Evolutionary conservation across 1,284 basidiomycete species (phyloP).

Genomic region (Boletus mariae): DNA sequence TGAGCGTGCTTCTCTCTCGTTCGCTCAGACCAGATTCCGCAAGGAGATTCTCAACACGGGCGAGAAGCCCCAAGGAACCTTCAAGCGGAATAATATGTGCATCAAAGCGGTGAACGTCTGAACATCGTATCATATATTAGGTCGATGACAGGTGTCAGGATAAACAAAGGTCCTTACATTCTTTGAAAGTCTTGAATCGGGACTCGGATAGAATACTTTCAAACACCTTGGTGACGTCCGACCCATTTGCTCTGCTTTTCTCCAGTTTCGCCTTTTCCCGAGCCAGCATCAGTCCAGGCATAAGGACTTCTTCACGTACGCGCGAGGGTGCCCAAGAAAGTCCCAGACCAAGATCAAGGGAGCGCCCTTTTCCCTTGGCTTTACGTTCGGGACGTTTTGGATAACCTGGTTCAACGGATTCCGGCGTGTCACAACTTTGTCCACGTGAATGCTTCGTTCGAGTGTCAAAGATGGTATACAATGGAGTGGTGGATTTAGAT

Average conservation of each 20-base stretch:
- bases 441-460: conserved; percentile 25
- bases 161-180: conserved; percentile 45
- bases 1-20: conserved; percentile 45
- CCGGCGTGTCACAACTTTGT: conserved; percentile 17
- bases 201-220: conserved; percentile 56
- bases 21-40: conserved; percentile 44
- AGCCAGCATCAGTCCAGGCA: conserved; percentile 41
- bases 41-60: conserved; percentile 58
- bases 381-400: conserved; percentile 14
- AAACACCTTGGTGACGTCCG: conserved; percentile 62
- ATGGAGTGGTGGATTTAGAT: conserved; percentile 9
- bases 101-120: conserved; percentile 68
- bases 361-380: conserved; percentile 54
- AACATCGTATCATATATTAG: conserved; percentile 5
- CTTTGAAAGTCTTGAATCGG: conserved; percentile 63
- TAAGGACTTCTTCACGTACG: conserved; percentile 58
- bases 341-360: conserved; percentile 61
- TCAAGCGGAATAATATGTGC: conserved; percentile 70
- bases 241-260: conserved; percentile 39
- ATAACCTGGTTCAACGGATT: conserved; percentile 2
- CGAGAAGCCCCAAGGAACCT: conserved; percentile 62
- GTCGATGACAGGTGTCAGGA: conserved; percentile 11
- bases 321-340: conserved; percentile 64
- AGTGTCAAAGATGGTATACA: conserved; percentile 9
- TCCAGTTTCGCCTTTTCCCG: conserved; percentile 29